Evolutionary conservation across 768 basidiomycete species (phyloP).

Genomic region (Cytidiella melzeri): DNA sequence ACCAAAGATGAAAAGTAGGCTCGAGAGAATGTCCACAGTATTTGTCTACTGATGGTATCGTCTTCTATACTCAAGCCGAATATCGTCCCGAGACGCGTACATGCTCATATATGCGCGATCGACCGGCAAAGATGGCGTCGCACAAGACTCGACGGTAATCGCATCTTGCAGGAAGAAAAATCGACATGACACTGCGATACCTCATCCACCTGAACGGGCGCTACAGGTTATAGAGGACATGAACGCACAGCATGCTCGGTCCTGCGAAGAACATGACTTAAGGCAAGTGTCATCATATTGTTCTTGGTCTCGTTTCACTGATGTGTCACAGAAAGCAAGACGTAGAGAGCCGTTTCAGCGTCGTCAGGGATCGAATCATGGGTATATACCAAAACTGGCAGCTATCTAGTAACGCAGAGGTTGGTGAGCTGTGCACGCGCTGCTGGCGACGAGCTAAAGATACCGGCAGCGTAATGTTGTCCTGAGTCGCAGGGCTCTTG

Average conservation of each 20-base stretch:
- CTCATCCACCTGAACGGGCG: slow-evolving; percentile 51
- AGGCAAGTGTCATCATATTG: slow-evolving; percentile 8
- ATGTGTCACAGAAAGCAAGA: slow-evolving; percentile 35
- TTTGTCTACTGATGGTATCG: background rate
- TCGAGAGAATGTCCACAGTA: background rate
- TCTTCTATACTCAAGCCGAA: slow-evolving; percentile 22
- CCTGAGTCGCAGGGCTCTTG: slow-evolving; percentile 53
- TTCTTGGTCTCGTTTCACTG: too few relatives aligned
- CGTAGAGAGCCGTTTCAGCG: slow-evolving; percentile 39
- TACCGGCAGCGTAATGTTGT: slow-evolving; percentile 54
- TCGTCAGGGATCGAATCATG: slow-evolving; percentile 46
- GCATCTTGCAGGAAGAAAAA: too few relatives aligned
- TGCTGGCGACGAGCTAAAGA: too few relatives aligned
- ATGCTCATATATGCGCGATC: slow-evolving; percentile 83
- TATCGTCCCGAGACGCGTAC: slow-evolving; percentile 84
- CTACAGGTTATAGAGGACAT: slow-evolving; percentile 44
- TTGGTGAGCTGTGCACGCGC: too few relatives aligned
- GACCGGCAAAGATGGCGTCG: slow-evolving; percentile 21
- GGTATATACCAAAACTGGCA: slow-evolving; percentile 63
- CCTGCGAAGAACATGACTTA: slow-evolving; percentile 19
- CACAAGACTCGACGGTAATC: slow-evolving; percentile 4
- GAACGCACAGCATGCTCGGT: slow-evolving; percentile 50
- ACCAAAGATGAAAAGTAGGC: slow-evolving; percentile 2
- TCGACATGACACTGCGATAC: slow-evolving; percentile 13
- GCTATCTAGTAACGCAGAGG: slow-evolving; percentile 40